Percentiles rank a stretch among this genome's conserved stretches.
These are phyloP conservation scores for Saksenaea vasiformis DNA, from an alignment of 371 early-diverging fungal genomes.

Conservation along the genomic window DNA sequence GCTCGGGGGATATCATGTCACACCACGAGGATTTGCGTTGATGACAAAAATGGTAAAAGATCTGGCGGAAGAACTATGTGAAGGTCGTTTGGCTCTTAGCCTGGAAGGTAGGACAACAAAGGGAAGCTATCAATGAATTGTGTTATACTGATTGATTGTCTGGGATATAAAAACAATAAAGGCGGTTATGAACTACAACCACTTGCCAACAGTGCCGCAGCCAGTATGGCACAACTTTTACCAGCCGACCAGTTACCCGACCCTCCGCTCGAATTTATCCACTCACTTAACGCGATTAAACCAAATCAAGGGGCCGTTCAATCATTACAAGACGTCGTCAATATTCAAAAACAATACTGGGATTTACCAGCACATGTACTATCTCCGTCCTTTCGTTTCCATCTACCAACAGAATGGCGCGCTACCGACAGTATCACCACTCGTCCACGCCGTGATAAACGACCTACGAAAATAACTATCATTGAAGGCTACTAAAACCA, in stretches of 20 bases:
- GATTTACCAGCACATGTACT: slow-evolving; percentile 44
- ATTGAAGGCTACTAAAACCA: slow-evolving; percentile 39
- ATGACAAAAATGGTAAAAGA: slow-evolving; percentile 59
- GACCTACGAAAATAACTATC: slow-evolving; percentile 27
- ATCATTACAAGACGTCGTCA: slow-evolving; percentile 40
- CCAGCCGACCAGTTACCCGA: slow-evolving; percentile 6
- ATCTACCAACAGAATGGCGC: slow-evolving; percentile 59
- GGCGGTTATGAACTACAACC: slow-evolving; percentile 48
- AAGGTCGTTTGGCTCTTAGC: slow-evolving; percentile 56
- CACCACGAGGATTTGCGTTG: slow-evolving; percentile 58
- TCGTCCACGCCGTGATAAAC: slow-evolving; percentile 47
- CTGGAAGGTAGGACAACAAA: slow-evolving; percentile 39
- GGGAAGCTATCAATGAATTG: no score
- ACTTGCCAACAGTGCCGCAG: slow-evolving; percentile 42
- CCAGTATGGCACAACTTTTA: slow-evolving; percentile 42
- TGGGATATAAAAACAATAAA: no score
- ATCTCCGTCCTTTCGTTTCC: slow-evolving; percentile 50
- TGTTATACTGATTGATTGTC: no score
- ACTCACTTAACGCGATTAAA: slow-evolving; percentile 52
- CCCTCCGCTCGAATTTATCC: slow-evolving; percentile 28
- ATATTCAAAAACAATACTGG: slow-evolving; percentile 55
- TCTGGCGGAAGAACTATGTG: slow-evolving; percentile 52
- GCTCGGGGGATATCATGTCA: slow-evolving; percentile 64
- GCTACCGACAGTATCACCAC: slow-evolving; percentile 56
- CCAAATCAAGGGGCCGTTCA: slow-evolving; percentile 58